Evolutionary conservation across 371 early-diverging fungal species (phyloP).

Genomic region (Mucor mucedo): DNA sequence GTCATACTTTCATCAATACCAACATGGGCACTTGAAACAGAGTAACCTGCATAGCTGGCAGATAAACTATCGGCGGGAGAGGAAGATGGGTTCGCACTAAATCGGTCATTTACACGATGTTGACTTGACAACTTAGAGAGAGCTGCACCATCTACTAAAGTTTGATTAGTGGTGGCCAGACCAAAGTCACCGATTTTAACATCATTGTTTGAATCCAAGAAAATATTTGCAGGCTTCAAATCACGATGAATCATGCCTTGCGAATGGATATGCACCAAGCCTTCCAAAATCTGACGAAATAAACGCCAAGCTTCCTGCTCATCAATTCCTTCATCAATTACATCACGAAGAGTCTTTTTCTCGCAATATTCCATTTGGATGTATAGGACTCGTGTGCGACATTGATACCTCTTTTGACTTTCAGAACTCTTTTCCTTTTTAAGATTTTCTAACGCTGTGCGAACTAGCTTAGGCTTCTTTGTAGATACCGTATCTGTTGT

Average conservation of each 20-base stretch:
- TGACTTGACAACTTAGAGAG: constrained; percentile 20
- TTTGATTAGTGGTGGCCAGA: constrained; percentile 79
- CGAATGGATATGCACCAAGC: constrained; percentile 83
- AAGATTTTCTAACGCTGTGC: constrained; percentile 20
- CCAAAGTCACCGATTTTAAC: constrained; percentile 99
- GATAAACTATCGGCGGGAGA: constrained; percentile 16
- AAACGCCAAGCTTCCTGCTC: constrained; percentile 71
- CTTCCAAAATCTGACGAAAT: constrained; percentile 86
- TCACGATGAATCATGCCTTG: constrained; percentile 97
- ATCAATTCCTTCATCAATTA: constrained; percentile 84
- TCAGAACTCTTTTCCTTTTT: constrained; percentile 29
- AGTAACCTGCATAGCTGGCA: constrained; percentile 47
- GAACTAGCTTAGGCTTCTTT: constrained; percentile 13
- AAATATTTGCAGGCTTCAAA: constrained; percentile 95
- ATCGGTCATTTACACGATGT: constrained; percentile 16
- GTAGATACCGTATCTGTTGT: constrained; percentile 16
- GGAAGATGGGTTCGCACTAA: neutral
- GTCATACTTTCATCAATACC: constrained; percentile 67
- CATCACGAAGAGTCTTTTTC: constrained; percentile 86
- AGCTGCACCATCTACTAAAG: constrained; percentile 54
- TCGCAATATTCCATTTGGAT: constrained; percentile 99
- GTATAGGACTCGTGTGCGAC: constrained; percentile 72
- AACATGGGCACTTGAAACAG: constrained; percentile 51
- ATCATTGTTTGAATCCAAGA: constrained; percentile 88
- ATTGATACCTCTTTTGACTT: constrained; percentile 30